phyloP scores from a whole-genome alignment of 2,329 filamentous ascomycete genomes.

The Ophiostoma novo-ulmi region DNA sequence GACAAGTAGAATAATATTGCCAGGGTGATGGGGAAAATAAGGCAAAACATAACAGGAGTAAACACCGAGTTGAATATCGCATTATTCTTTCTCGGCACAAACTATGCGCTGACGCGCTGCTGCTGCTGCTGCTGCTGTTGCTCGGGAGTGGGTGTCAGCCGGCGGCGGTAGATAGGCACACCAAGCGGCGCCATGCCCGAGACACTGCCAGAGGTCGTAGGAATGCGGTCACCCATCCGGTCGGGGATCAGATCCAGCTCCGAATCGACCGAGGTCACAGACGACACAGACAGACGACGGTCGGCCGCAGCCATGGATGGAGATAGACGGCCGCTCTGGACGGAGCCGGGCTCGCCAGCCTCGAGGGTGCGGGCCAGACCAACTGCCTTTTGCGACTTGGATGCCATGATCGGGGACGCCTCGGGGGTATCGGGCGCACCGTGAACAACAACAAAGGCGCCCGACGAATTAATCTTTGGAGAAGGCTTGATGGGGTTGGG shows the following conservation, averaged over 20 bases:
- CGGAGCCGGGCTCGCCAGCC: slow-evolving; percentile 8
- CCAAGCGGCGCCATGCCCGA: slow-evolving; percentile 30
- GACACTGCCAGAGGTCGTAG: slow-evolving; percentile 34
- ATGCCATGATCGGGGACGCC: slow-evolving; percentile 47
- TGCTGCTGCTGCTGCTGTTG: slow-evolving; percentile 32
- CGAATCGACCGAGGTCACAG: slow-evolving; percentile 30
- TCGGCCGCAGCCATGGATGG: neutral
- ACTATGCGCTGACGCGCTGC: slow-evolving; percentile 14
- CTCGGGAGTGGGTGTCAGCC: slow-evolving; percentile 48
- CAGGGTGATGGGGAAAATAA: neutral
- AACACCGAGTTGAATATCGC: neutral
- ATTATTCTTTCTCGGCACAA: slow-evolving; percentile 26
- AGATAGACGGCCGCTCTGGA: slow-evolving; percentile 12
- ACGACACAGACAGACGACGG: slow-evolving; percentile 12
- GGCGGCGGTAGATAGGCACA: slow-evolving; percentile 29
- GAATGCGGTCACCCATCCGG: slow-evolving; percentile 55
- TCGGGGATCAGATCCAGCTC: slow-evolving; percentile 57
- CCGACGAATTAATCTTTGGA: neutral
- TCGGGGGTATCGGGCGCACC: slow-evolving; percentile 36
- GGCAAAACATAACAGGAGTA: neutral
- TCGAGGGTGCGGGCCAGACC: neutral
- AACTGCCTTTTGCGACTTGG: slow-evolving; percentile 26
- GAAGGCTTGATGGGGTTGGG: slow-evolving; percentile 24
- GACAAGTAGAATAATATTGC: too few species aligned
- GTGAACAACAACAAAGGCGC: slow-evolving; percentile 32